These are phyloP conservation scores for Yamadazyma atlantica DNA, from an alignment of 1,139 yeast genomes.

Conservation along the genomic window DNA sequence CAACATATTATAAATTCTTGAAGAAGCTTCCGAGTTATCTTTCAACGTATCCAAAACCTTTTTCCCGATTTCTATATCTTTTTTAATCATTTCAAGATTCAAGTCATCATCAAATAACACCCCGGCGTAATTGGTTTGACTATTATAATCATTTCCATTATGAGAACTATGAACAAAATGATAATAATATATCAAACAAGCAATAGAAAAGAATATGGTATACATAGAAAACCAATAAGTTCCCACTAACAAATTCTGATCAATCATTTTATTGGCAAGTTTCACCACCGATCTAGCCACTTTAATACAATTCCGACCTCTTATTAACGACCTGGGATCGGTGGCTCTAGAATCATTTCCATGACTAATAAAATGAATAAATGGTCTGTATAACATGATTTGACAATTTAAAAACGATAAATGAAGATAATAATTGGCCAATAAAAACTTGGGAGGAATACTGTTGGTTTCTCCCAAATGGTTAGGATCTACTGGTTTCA, in stretches of 20 bases:
- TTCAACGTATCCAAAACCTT: conserved; percentile 69
- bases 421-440: conserved; percentile 77
- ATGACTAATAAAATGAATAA: conserved; percentile 73
- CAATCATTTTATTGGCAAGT: conserved; percentile 79
- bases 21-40: conserved; percentile 74
- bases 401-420: conserved; percentile 81
- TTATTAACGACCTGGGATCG: conserved; percentile 52
- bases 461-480: conserved; percentile 16
- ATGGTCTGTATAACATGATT: conserved; percentile 84
- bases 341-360: conserved; percentile 41
- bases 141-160: conserved; percentile 20
- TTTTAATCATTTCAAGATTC: conserved; percentile 64
- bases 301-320: conserved; percentile 82
- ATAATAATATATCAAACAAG: conserved; percentile 80
- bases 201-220: conserved; percentile 89
- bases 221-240: conserved; percentile 93
- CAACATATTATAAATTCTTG: conserved; percentile 74
- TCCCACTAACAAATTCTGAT: conserved; percentile 72
- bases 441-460: conserved; percentile 61
- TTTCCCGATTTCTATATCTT: conserved; percentile 82
- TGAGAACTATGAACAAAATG: conserved; percentile 59
- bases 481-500: conserved; percentile 68
- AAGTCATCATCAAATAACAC: conserved; percentile 58
- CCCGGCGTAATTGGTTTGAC: conserved; percentile 43
- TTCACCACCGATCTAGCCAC: conserved; percentile 85